These are phyloP conservation scores for Calonectria pseudoreteaudii DNA, from an alignment of 2,329 filamentous ascomycete species.

Conservation along the genomic window DNA sequence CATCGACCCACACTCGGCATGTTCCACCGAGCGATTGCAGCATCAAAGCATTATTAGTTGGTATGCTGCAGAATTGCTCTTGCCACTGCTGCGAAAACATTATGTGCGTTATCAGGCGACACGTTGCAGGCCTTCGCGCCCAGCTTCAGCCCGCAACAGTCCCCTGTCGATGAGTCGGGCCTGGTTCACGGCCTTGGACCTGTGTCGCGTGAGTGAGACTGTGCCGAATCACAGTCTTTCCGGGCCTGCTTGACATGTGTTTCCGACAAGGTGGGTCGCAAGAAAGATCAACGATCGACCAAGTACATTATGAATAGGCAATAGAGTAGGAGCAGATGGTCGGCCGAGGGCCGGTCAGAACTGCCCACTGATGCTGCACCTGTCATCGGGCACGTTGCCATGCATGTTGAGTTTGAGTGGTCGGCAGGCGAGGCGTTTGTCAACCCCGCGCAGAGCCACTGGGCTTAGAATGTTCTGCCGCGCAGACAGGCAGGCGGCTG, in stretches of 20 bases:
- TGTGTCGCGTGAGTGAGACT: slow-evolving; percentile 16
- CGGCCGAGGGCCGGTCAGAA: background rate
- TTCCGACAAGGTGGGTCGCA: slow-evolving; percentile 16
- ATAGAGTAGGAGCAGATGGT: background rate
- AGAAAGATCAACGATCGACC: background rate
- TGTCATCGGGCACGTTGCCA: background rate
- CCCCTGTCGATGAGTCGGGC: background rate
- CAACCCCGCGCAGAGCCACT: background rate
- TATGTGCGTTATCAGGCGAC: background rate
- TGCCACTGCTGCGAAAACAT: background rate
- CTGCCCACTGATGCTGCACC: background rate
- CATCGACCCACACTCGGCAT: slow-evolving; percentile 16
- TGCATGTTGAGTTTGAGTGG: background rate
- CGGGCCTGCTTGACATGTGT: slow-evolving; percentile 20
- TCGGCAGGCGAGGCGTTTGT: background rate
- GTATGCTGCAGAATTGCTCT: background rate
- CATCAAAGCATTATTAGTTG: background rate
- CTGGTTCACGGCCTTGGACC: background rate
- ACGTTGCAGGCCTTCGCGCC: slow-evolving; percentile 12
- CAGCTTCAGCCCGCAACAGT: background rate
- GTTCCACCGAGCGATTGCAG: slow-evolving; percentile 15
- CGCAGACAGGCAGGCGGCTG: background rate
- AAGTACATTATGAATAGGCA: background rate
- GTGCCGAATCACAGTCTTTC: slow-evolving; percentile 9
- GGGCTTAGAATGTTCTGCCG: background rate